Conservation (phyloP, 2,329 filamentous ascomycete species). For the Sphaerostilbella broomeana region DNA sequence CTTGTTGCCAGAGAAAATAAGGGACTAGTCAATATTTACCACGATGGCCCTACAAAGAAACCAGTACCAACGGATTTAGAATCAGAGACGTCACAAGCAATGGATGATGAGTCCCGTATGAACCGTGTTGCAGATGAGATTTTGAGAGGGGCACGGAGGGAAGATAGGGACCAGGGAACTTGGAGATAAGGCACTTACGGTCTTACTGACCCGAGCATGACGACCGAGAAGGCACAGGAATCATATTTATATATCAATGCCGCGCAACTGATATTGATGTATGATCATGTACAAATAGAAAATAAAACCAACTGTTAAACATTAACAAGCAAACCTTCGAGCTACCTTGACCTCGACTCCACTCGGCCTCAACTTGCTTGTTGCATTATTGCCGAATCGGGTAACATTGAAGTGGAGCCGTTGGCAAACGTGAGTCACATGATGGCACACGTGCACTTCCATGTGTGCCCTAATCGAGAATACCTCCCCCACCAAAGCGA, state of each 20-base stretch:
- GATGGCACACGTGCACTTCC: conserved; percentile 16
- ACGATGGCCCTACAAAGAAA: conserved; percentile 19
- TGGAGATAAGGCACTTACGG: conserved; percentile 35
- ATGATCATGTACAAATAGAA: conserved; percentile 16
- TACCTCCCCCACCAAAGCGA: conserved; percentile 18
- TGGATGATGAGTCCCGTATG: conserved; percentile 17
- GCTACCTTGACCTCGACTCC: too few species aligned
- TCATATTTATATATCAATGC: conserved; percentile 11
- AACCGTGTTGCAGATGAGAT: conserved; percentile 25
- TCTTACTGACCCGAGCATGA: conserved; percentile 19
- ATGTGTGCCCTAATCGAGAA: conserved; percentile 29
- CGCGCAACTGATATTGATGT: too few species aligned
- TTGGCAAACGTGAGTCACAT: conserved; percentile 18
- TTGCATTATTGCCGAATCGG: background rate
- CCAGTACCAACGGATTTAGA: conserved; percentile 9
- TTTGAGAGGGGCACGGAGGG: conserved; percentile 18
- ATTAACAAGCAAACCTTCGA: too few species aligned
- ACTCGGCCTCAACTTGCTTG: conserved; percentile 1
- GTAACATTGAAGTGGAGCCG: background rate
- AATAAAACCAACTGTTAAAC: background rate
- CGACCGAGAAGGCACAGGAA: conserved; percentile 15
- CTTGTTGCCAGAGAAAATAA: conserved; percentile 42
- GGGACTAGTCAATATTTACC: conserved; percentile 30
- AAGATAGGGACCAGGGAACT: too few species aligned
- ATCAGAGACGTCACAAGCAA: conserved; percentile 1